These are phyloP conservation scores for Syzygium malaccense DNA, from an alignment of 441 rosid species.

Conservation along the genomic window DNA sequence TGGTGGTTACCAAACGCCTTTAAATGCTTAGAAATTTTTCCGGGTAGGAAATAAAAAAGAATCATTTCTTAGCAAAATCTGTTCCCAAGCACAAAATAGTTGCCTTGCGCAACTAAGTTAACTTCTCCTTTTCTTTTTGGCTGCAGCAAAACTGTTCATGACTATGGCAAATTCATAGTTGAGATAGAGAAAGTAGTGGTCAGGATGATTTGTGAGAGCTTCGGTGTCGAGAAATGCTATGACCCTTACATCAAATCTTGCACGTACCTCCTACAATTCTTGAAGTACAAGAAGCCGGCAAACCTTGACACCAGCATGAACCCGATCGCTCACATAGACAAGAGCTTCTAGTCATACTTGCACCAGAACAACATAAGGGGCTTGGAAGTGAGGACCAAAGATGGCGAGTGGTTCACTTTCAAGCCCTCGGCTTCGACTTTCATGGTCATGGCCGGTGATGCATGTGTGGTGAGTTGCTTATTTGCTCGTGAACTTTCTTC, in stretches of 20 bases:
- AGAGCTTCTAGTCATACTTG: slow-evolving; percentile 49
- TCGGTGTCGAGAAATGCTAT: slow-evolving; percentile 35
- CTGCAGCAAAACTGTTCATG: slow-evolving; percentile 35
- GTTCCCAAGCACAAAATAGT: no score
- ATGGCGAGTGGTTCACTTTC: slow-evolving; percentile 41
- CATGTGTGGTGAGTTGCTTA: slow-evolving; percentile 37
- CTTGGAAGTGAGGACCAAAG: slow-evolving; percentile 36
- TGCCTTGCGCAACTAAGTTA: no score
- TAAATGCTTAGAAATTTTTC: no score
- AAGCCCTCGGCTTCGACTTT: slow-evolving; percentile 44
- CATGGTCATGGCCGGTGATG: slow-evolving; percentile 61
- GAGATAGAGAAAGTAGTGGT: slow-evolving; percentile 38
- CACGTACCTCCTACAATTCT: slow-evolving; percentile 48
- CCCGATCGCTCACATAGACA: slow-evolving; percentile 57
- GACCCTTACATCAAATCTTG: slow-evolving; percentile 30
- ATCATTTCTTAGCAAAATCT: no score
- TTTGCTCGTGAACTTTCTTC: background rate
- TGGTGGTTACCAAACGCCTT: no score
- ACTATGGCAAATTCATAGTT: slow-evolving; percentile 13
- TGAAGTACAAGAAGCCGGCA: slow-evolving; percentile 35
- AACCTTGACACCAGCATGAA: slow-evolving; percentile 26
- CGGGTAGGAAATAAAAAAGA: no score
- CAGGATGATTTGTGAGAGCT: slow-evolving; percentile 64
- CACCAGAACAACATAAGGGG: slow-evolving; percentile 58
- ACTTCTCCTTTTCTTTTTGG: background rate